Percentiles rank a stretch among this genome's conserved stretches.
Evolutionary conservation across 345 rosid species (phyloP).

Genomic region (Gossypium ekmanianum): DNA sequence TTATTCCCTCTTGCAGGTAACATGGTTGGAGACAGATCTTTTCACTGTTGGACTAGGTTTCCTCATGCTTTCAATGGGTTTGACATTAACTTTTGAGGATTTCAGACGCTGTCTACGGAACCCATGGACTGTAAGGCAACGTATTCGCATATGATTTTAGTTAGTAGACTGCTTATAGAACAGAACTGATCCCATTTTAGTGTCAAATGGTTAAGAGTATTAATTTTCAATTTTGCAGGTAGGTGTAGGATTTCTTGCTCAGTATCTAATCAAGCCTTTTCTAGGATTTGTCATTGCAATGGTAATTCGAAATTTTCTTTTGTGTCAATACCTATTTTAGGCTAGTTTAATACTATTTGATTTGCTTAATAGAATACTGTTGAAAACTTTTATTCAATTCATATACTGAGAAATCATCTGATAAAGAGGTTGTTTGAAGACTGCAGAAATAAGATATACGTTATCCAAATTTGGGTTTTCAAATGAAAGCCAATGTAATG

Average conservation of each 20-base stretch:
- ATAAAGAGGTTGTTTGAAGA: background rate
- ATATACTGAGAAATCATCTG: background rate
- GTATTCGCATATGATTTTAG: constrained; percentile 10
- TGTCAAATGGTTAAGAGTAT: constrained; percentile 15
- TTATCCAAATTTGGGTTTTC: background rate
- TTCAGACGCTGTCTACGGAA: constrained; percentile 85
- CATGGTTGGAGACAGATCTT: constrained; percentile 90
- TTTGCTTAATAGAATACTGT: background rate
- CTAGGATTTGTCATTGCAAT: constrained; percentile 75
- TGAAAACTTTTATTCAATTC: background rate
- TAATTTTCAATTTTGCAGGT: constrained; percentile 55
- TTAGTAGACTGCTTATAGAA: constrained; percentile 10
- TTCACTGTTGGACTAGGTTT: constrained; percentile 87
- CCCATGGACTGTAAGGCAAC: constrained; percentile 81
- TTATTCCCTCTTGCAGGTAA: constrained; percentile 48
- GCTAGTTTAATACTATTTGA: background rate
- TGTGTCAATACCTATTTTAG: background rate
- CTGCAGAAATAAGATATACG: background rate
- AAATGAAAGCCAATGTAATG: background rate
- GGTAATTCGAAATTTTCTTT: constrained; percentile 38
- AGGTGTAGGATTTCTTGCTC: constrained; percentile 94
- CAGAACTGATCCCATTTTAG: background rate
- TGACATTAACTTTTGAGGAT: constrained; percentile 87
- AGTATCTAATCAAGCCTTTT: constrained; percentile 79
- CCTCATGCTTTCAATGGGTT: constrained; percentile 98